A percentile compares a stretch with the other conserved stretches of the same genome.
Conservation (phyloP, 2,329 filamentous ascomycete genomes). For the Helotiales sp. region DNA sequence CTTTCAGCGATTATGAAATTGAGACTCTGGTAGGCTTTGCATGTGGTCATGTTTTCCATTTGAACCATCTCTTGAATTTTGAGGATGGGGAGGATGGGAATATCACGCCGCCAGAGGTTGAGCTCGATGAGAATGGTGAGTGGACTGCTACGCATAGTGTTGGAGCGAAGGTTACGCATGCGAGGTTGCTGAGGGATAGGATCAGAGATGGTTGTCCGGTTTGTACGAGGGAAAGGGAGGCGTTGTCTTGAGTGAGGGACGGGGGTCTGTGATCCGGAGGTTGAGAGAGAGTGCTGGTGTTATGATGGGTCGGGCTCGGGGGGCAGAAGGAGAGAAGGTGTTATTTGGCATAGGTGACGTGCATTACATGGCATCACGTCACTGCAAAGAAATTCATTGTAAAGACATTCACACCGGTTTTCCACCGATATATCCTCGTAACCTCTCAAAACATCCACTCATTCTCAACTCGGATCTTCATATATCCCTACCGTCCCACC, state of each 20-base stretch:
- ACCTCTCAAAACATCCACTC: too few relatives aligned
- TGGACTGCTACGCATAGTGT: slow-evolving; percentile 65
- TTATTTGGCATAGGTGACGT: not conserved
- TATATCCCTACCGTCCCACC: too few relatives aligned
- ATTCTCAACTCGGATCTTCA: too few relatives aligned
- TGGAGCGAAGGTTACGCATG: slow-evolving; percentile 86
- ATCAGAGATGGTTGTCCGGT: slow-evolving; percentile 69
- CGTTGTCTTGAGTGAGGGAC: not conserved
- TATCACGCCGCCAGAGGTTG: slow-evolving; percentile 45
- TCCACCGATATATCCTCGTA: too few relatives aligned
- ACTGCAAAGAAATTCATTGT: too few relatives aligned
- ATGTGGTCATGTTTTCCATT: slow-evolving; percentile 82
- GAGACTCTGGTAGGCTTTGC: slow-evolving; percentile 81
- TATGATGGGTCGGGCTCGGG: not conserved
- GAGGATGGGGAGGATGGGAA: slow-evolving; percentile 43
- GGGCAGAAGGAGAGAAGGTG: not conserved
- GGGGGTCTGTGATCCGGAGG: too few relatives aligned
- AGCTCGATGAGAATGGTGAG: slow-evolving; percentile 52
- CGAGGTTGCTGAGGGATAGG: slow-evolving; percentile 75
- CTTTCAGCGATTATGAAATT: slow-evolving; percentile 64
- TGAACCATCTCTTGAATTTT: slow-evolving; percentile 68
- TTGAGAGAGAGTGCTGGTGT: not conserved
- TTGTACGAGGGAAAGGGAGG: slow-evolving; percentile 45
- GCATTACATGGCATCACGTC: not conserved
- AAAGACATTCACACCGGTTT: too few relatives aligned